Base-by-base conservation (phyloP, 208 protist species). In the Wallacemonas sp. region DNA sequence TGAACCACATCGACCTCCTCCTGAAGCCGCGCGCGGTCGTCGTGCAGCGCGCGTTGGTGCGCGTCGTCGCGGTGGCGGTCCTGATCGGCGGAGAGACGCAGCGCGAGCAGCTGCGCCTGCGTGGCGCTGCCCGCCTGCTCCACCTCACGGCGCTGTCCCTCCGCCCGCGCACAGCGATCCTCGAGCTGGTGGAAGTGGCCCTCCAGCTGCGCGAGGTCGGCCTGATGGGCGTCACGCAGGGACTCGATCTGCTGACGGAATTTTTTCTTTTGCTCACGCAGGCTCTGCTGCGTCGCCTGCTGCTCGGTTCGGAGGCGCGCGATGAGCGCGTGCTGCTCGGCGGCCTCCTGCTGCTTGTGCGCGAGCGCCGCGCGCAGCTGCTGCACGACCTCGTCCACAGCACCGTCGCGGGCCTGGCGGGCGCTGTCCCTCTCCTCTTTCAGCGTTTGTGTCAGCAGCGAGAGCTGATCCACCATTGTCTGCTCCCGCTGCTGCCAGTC, bases 1-100 rank as follows among this genome's bases (percentile, higher is more conserved):
- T 74, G 87, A 41, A 79, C 74, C 4, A 67, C 81, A 32, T 85
- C 76, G 20, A 90, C 75, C 48, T 90, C 78, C 50, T 86, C 80
- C 41, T 72, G 74, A 26, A 92, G 55, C 7, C 66, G 66, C 26
- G 77, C 65, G n/a, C 64, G 76, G 22, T 88, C 67, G 7, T 49
- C 26, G 11, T 42, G 28, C 38, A 86, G 57, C 22, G 33, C 57
- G 41, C 72, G 70, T 0, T 41, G n/a, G 16, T n/a, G 36, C 2
- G 11, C 26, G n/a, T 57, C 29, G 20, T 66, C 67, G 23, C 31
- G 28, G 16, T 54, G 25, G 50, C 42, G 26, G 20, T 57, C 31
- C n/a, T 61, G 12, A 11, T 36, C 23, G 2, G 52, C 25, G 18
- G 5, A 16, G 4, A 69, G 50, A 23, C 67, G 49, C 41, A 61